Evolutionary conservation across 1,284 basidiomycete species (phyloP), one percentile per base, ranked within the genome.

Genomic region (Melampsora americana): DNA sequence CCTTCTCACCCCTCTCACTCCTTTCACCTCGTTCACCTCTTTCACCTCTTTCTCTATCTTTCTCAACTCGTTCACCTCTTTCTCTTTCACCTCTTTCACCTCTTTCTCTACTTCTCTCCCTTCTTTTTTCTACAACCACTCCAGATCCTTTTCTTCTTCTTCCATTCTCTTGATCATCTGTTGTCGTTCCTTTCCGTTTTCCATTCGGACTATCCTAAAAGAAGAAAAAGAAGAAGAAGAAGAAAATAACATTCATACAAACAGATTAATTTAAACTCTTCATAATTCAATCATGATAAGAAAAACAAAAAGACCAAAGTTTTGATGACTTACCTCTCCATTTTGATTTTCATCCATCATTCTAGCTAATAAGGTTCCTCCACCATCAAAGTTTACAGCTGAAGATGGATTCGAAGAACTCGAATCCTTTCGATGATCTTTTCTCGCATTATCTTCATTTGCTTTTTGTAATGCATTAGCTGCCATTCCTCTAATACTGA

Each of bases 381-480:
- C 64, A 48, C 62, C n/a, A 28, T 74, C 71, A 42, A 66, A 56
- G 14, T 53, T 62, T 59, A 48, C 30, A 16, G 23, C 50, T 23
- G 50, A 44, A 30, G 50, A 64, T 59, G n/a, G 18, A 0, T 7
- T 11, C 18, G 53, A 32, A 3, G 53, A 42, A 39, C 48, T 50
- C 16, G 64, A 56, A 28, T 44, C 59, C 7, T 74, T 64, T 42
- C 64, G 53, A 44, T 56, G 44, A 44, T 74, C 71, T 66, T 74
- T 74, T 59, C 64, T 53, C 20, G 71, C 71, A 53, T 74, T 74
- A 48, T 74, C 71, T 42, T 74, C 64, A 39, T 74, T 74, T 23
- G 71, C 71, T 66, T 74, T 74, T 56, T 74, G 71, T 16, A 74
- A 48, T 20, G 71, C 71, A 66, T 66, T 66, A 32, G 71, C 71